A percentile compares a stretch with the other conserved stretches of the same genome.
These are phyloP conservation scores for Chlorella sp. DNA, from an alignment of 139 green algal genomes.

Conservation along the genomic window DNA sequence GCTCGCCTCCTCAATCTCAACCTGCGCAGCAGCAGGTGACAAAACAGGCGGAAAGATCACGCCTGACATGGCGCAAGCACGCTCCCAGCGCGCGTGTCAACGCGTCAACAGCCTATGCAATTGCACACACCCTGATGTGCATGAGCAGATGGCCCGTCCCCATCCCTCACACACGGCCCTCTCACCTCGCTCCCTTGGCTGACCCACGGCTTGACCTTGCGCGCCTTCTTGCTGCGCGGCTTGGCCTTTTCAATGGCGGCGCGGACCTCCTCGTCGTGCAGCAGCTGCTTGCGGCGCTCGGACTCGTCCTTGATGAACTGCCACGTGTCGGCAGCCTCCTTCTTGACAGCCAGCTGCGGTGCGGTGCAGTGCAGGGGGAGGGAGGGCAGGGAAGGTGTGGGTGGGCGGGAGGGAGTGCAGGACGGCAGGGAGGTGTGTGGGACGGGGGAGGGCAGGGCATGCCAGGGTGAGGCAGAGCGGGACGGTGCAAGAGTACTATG, in stretches of 20 bases:
- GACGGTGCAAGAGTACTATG: no score
- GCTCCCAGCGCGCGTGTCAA: no score
- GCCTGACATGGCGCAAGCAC: no score
- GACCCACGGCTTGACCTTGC: constrained; percentile 32
- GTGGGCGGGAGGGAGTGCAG: background rate
- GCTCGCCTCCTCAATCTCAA: constrained; percentile 49
- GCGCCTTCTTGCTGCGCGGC: constrained; percentile 25
- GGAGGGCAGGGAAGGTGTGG: background rate
- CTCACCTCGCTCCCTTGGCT: constrained; percentile 29
- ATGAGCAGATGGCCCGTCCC: no score
- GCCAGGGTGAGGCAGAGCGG: no score
- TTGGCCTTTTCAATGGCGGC: constrained; percentile 25
- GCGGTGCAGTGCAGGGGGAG: no score
- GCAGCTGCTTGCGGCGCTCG: constrained; percentile 11
- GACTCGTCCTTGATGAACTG: constrained; percentile 16
- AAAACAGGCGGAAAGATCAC: no score
- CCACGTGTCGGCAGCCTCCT: constrained; percentile 20
- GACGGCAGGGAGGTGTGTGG: background rate
- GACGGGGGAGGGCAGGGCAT: background rate
- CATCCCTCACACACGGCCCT: background rate
- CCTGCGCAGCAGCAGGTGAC: no score
- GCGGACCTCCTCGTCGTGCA: constrained; percentile 22
- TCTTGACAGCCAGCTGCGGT: constrained; percentile 6
- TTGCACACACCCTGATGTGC: no score
- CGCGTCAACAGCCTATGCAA: no score